Evolutionary conservation across 495 filamentous ascomycete species (phyloP).

Genomic region (Amphirosellinia nigrospora): DNA sequence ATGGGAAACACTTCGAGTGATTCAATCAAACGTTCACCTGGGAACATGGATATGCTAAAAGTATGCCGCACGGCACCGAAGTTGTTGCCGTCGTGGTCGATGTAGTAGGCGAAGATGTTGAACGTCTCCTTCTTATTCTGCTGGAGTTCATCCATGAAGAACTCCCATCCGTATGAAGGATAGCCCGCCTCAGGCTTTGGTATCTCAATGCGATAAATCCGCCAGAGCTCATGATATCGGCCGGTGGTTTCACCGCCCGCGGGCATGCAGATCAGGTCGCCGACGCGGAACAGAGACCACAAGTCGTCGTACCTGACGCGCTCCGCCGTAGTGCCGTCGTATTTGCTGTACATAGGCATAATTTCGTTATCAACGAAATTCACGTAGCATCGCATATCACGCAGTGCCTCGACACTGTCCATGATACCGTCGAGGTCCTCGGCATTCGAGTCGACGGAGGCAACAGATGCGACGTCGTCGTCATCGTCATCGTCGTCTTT

Average conservation of each 20-base stretch:
- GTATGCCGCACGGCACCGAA: slow-evolving; percentile 56
- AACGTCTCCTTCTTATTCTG: slow-evolving; percentile 34
- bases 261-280: slow-evolving; percentile 43
- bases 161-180: slow-evolving; percentile 34
- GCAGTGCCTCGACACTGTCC: slow-evolving; percentile 42
- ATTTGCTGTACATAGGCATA: slow-evolving; percentile 39
- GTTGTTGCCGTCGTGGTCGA: slow-evolving; percentile 65
- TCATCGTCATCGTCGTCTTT: slow-evolving; percentile 24
- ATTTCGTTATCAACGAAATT: slow-evolving; percentile 45
- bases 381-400: slow-evolving; percentile 43
- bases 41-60: slow-evolving; percentile 54
- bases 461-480: slow-evolving; percentile 32
- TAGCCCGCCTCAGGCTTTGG: slow-evolving; percentile 31
- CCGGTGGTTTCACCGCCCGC: slow-evolving; percentile 32
- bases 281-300: slow-evolving; percentile 47
- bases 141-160: slow-evolving; percentile 35
- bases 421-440: slow-evolving; percentile 38
- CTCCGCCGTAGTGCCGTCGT: slow-evolving; percentile 29
- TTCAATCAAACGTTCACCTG: slow-evolving; percentile 59
- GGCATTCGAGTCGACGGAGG: slow-evolving; percentile 37
- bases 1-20: slow-evolving; percentile 63
- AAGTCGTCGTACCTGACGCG: slow-evolving; percentile 45
- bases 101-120: slow-evolving; percentile 48
- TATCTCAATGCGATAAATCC: slow-evolving; percentile 39
- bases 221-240: slow-evolving; percentile 40